These are phyloP conservation scores for Colletotrichum eremochloae DNA, from an alignment of 2,329 filamentous ascomycete species.

Conservation along the genomic window DNA sequence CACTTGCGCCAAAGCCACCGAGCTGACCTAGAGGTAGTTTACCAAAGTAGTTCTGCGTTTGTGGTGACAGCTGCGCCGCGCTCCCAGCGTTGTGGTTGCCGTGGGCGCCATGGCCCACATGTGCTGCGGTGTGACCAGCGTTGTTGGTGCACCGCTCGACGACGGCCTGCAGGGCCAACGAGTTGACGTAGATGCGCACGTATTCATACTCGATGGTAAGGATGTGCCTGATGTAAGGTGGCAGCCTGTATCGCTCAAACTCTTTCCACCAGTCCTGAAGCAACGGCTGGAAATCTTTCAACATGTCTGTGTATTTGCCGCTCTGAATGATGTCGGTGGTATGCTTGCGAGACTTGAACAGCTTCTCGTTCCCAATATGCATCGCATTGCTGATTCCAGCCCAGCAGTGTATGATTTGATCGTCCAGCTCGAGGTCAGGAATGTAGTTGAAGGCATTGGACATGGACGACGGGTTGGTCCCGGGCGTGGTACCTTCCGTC, in stretches of 20 bases:
- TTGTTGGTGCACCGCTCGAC: conserved; percentile 92
- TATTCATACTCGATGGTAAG: conserved; percentile 96
- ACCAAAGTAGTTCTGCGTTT: conserved; percentile 75
- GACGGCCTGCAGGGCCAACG: conserved; percentile 91
- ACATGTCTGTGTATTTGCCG: conserved; percentile 83
- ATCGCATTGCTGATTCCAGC: conserved; percentile 92
- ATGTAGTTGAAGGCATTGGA: conserved; percentile 75
- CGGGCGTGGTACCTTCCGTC: conserved; percentile 70
- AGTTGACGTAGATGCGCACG: conserved; percentile 94
- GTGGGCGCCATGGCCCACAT: conserved; percentile 45
- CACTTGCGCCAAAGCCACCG: conserved; percentile 73
- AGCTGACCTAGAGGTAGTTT: conserved; percentile 74
- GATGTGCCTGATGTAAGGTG: conserved; percentile 78
- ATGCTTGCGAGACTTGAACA: conserved; percentile 89
- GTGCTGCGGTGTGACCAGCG: conserved; percentile 61
- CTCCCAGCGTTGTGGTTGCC: conserved; percentile 54
- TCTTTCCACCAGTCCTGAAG: conserved; percentile 84
- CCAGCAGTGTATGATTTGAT: conserved; percentile 90
- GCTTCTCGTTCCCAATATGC: conserved; percentile 87
- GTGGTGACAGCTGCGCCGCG: conserved; percentile 67
- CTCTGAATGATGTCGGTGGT: conserved; percentile 91
- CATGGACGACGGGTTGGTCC: conserved; percentile 68
- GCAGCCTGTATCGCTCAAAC: conserved; percentile 82
- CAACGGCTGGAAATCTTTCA: conserved; percentile 85
- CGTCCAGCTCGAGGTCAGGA: conserved; percentile 75